phyloP scores from a whole-genome alignment of 805 yeast species.

The Saturnispora mendoncae region DNA sequence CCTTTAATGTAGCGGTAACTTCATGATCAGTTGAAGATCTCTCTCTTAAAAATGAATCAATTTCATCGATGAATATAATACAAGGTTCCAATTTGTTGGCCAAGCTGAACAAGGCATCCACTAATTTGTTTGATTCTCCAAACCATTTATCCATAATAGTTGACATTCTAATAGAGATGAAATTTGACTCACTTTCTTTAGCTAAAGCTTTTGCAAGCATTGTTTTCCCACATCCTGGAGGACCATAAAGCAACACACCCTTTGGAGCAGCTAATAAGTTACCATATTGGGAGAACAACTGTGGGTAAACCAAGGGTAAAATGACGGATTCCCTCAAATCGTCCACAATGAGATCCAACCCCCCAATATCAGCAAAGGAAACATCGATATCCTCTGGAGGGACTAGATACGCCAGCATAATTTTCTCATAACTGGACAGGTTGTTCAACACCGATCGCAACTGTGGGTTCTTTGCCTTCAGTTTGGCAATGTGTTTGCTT shows the following conservation, averaged over 20 bases:
- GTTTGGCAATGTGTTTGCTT: constrained; percentile 44
- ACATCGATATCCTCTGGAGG: constrained; percentile 77
- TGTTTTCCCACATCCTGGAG: constrained; percentile 97
- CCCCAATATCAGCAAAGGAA: constrained; percentile 79
- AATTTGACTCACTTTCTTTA: constrained; percentile 82
- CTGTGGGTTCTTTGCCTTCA: constrained; percentile 53
- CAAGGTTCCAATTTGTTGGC: constrained; percentile 90
- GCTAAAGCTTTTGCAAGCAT: constrained; percentile 96
- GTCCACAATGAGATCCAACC: constrained; percentile 70
- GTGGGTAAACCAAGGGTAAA: constrained; percentile 77
- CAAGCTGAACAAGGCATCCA: constrained; percentile 83
- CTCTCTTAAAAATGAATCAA: constrained; percentile 87
- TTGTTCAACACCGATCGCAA: constrained; percentile 42
- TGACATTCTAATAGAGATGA: constrained; percentile 86
- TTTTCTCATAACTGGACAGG: constrained; percentile 54
- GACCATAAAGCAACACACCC: constrained; percentile 88
- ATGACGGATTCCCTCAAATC: constrained; percentile 84
- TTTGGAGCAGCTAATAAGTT: constrained; percentile 78
- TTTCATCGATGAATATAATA: constrained; percentile 91
- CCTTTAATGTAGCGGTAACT: constrained; percentile 88
- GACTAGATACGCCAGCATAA: constrained; percentile 69
- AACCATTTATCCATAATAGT: constrained; percentile 96
- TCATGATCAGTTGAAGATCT: constrained; percentile 83
- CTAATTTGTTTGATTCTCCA: constrained; percentile 91
- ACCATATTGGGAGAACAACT: constrained; percentile 60